Base-by-base conservation (phyloP, 73 alveolate species). In the Paramecium biaurelia region DNA sequence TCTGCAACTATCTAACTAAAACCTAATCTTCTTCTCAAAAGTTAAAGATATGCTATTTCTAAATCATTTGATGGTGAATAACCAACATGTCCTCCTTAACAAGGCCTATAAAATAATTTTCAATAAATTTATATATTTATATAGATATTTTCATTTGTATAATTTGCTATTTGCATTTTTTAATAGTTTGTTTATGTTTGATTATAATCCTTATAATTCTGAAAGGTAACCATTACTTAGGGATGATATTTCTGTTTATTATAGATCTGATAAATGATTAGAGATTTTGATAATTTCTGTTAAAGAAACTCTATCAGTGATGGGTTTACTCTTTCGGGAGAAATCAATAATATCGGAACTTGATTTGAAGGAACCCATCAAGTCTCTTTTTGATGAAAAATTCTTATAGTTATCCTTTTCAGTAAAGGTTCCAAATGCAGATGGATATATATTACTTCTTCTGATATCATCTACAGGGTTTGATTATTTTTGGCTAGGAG, bases 71-170 rank as follows among this genome's bases (percentile, higher is more conserved):
- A 6, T 18, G 93, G 89, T 21, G 93, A 74, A 70, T 70, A 88
- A 70, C 85, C 37, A 1, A 76, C 59, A 28, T 88, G 85, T 70
- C 90, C 93, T 18, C 93, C 93, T 24, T 88, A 90, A 68, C 90
- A 76, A 15, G 93, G 93, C 93, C 93, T 43, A 26, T 38, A 57
- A 24, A 20, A 63, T n/a, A n/a, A n/a, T 63, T 63, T 63, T 63
- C 6, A 14, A 63, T 63, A 63, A 63, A 30, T 30, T 21, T 15
- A 58, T 15, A 1, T 63, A 63, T 63, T 63, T 32, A 63, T 63
- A 63, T 9, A 30, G 32, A 23, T 63, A 26, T 12, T n/a, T 63
- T 79, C 90, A 79, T 47, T 79, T 79, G 43, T 79, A 43, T n/a
- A 79, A 34, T 45, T 79, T 79, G 26, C 47, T 41, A 24, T 32